phyloP scores from a whole-genome alignment of 208 protist genomes.

The Leishmania mexicana region DNA sequence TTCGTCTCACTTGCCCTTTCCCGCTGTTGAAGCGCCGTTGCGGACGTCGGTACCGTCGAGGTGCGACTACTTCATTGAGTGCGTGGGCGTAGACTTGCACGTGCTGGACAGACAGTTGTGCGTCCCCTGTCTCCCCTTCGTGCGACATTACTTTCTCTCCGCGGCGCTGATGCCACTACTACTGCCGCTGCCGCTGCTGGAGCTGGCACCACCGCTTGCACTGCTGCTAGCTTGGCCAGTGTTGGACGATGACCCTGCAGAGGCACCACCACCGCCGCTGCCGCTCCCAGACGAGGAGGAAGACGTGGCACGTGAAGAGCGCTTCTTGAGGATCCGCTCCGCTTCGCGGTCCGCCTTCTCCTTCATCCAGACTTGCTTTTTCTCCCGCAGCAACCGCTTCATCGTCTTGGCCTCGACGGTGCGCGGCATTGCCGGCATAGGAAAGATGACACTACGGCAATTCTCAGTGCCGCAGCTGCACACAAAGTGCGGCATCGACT shows the following conservation, averaged over 20 bases:
- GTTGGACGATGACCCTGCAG: conserved; percentile 12
- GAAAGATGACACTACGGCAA: conserved; percentile 83
- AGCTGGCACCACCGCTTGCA: conserved; percentile 11
- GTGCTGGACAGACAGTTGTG: not conserved
- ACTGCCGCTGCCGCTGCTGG: not conserved
- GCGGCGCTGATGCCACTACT: not conserved
- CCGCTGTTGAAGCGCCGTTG: not conserved
- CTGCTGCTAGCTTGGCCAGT: conserved; percentile 9
- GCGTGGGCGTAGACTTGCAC: conserved; percentile 1
- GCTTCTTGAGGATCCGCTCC: conserved; percentile 80
- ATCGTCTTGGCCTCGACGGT: conserved; percentile 67
- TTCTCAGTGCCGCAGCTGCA: conserved; percentile 86
- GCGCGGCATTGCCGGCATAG: conserved; percentile 65
- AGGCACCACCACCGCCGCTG: conserved; percentile 4
- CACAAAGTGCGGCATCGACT: conserved; percentile 76
- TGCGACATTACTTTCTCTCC: conserved; percentile 3
- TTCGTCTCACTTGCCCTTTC: not conserved
- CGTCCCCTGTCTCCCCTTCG: not conserved
- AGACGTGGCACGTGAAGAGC: conserved; percentile 14
- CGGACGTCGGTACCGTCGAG: not conserved
- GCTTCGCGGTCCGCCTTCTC: conserved; percentile 76
- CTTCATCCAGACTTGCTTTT: conserved; percentile 74
- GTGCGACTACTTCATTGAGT: not conserved
- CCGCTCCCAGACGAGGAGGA: not conserved
- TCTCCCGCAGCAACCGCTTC: conserved; percentile 71